A percentile compares a stretch with the other conserved stretches of the same genome.
Conservation (phyloP, 2,329 filamentous ascomycete genomes). For the Apiospora aurea region DNA sequence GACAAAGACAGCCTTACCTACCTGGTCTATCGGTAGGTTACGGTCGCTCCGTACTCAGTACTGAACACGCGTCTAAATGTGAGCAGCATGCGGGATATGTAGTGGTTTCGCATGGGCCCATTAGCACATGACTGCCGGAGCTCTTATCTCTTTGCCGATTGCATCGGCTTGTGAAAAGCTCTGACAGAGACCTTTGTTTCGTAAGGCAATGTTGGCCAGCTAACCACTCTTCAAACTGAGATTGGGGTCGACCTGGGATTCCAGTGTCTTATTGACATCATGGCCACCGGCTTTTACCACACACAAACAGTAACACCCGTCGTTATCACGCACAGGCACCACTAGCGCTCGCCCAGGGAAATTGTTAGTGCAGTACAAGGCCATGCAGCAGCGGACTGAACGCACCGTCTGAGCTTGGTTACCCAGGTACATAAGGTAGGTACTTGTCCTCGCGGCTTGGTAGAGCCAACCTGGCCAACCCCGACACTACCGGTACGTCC, state of each 20-base stretch:
- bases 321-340: constrained; percentile 10
- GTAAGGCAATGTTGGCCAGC: background rate
- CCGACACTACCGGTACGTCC: background rate
- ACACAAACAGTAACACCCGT: constrained; percentile 14
- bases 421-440: too few relatives aligned
- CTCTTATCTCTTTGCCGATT: background rate
- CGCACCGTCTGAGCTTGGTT: constrained; percentile 5
- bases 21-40: background rate
- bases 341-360: constrained; percentile 25
- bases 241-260: background rate
- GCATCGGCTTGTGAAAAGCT: background rate
- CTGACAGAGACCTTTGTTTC: background rate
- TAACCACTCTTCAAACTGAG: background rate
- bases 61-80: too few relatives aligned
- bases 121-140: background rate
- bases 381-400: constrained; percentile 4
- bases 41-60: background rate
- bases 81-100: background rate
- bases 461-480: background rate
- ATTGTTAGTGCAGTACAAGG: constrained; percentile 34
- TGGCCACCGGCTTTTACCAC: constrained; percentile 16
- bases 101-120: constrained; percentile 2
- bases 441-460: background rate
- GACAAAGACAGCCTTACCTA: constrained; percentile 5
- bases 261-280: constrained; percentile 14